phyloP scores from a whole-genome alignment of 305 asterid genomes.

The Solanum chacoense region DNA sequence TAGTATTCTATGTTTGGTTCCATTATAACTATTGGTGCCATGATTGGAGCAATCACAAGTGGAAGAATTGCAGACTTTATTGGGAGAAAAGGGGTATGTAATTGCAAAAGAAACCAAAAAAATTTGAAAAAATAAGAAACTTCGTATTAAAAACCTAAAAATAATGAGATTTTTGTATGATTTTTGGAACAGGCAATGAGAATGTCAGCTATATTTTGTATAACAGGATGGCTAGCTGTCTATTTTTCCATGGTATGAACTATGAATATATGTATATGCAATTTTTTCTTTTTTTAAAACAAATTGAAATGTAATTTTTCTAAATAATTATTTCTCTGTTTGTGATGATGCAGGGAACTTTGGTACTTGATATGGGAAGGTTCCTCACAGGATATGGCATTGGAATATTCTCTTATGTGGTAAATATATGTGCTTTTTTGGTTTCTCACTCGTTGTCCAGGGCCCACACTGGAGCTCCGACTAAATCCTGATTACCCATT shows the following conservation, averaged over 20 bases:
- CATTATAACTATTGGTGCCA: slow-evolving; percentile 80
- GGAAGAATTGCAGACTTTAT: slow-evolving; percentile 65
- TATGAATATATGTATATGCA: slow-evolving; percentile 2
- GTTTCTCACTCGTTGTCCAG: not conserved
- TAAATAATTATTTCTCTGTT: not conserved
- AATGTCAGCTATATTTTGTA: slow-evolving; percentile 59
- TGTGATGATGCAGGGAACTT: slow-evolving; percentile 35
- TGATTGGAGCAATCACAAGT: slow-evolving; percentile 87
- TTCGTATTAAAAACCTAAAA: not conserved
- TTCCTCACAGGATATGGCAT: slow-evolving; percentile 83
- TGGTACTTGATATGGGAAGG: slow-evolving; percentile 66
- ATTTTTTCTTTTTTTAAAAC: too few species aligned
- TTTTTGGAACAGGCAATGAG: slow-evolving; percentile 64
- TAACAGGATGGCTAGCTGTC: slow-evolving; percentile 72
- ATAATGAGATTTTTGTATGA: not conserved
- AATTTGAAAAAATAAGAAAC: not conserved
- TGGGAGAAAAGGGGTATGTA: slow-evolving; percentile 80
- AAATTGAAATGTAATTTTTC: not conserved
- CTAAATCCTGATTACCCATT: not conserved
- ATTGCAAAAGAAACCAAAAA: not conserved
- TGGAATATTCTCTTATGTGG: slow-evolving; percentile 84
- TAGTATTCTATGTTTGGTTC: slow-evolving; percentile 92
- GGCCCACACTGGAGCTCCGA: too few species aligned
- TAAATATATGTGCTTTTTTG: slow-evolving; percentile 3
- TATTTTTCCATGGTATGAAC: slow-evolving; percentile 45